Base-by-base conservation (phyloP, 805 yeast species). In the Dipodascopsis uninucleata region DNA sequence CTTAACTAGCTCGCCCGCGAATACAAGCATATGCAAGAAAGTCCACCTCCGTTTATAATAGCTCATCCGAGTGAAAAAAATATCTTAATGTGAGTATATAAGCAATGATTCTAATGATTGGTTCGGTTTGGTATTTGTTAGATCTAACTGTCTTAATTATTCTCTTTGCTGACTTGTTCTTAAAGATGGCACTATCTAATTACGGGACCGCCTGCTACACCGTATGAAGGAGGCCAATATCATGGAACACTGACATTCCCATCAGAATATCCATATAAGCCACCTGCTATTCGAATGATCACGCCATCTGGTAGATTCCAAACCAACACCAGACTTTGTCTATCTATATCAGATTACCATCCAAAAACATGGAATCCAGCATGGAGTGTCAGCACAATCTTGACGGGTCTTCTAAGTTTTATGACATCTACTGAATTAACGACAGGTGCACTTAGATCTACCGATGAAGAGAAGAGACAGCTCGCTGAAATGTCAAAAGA, bases 301-400 rank as follows among this genome's bases (percentile, higher is more conserved):
- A 89, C 97, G 0, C 96, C 97, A 4, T 84, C 81, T 57, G 97
- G 96, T 3, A 71, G 96, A 39, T 89, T 89, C 62, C 77, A 79
- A 47, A 76, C 87, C 45, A 85, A 85, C 62, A 80, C 87, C 3
- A 70, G 96, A 38, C 71, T 89, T 22, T 89, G 97, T 66, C 70
- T 89, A 38, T 80, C 89, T n/a, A 88, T 89, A 82, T 82, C 94
- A 58, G 97, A 89, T 66, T 89, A 79, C 64, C 97, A 89, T 58
- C 96, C 96, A 2, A 93, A 88, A 63, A 70, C 83, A 1, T 89
- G 97, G 97, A 88, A 89, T 63, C 97, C 97, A 1, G 87, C 95
- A 5, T 89, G 97, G 97, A 79, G 88, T 35, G 96, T 89, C 21
- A 72, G 86, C 26, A 88, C 97, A 0, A 89, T 89, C 17, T 71